Evolutionary conservation across 495 filamentous ascomycete species (phyloP), one percentile per base, ranked within the genome.

Genomic region (Chaetomium cochliodes): DNA sequence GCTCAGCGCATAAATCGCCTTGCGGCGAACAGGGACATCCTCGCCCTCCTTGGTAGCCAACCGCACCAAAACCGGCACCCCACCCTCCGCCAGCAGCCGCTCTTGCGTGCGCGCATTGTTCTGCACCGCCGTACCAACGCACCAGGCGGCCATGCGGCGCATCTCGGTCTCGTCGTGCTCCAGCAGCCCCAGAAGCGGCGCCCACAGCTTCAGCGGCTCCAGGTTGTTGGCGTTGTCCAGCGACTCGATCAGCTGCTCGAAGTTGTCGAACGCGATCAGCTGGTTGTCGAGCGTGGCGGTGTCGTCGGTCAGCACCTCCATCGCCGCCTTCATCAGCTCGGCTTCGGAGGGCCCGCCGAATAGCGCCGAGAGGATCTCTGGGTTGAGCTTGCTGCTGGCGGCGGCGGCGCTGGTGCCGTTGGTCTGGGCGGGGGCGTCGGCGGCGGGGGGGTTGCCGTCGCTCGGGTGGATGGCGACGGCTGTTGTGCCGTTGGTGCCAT

Each of bases 181-280:
- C 20, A 98, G 81, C 47, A 90, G 82, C 2, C 77, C 69, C 8
- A 96, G 79, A 54, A 98, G 77, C 22, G 91, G 91, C 8, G 84
- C 81, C 94, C 94, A 98, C 54, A 97, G 78, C 8, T 83, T 84
- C 18, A 97, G 78, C 8, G 83, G 82, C 53, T 87, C 87, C 60
- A 97, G 80, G 74, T 96, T 93, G 80, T 97, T 97, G 53, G 94
- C 92, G 77, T 98, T 98, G 80, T 98, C 94, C 65, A 98, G 84
- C 46, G 81, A 83, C 79, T 97, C 94, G 68, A 98, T 87, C 47
- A 97, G 79, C 73, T 96, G 89, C 79, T 97, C 92, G 58, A 98
- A 90, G 79, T 97, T 96, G 82, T 98, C 94, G 76, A 97, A 96
- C 37, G 96, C 96, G 54, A 86, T 86, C 44, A 96, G 73, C 75